Conservation (phyloP, 176 grass and related monocot genomes). For the Zizania latifolia region DNA sequence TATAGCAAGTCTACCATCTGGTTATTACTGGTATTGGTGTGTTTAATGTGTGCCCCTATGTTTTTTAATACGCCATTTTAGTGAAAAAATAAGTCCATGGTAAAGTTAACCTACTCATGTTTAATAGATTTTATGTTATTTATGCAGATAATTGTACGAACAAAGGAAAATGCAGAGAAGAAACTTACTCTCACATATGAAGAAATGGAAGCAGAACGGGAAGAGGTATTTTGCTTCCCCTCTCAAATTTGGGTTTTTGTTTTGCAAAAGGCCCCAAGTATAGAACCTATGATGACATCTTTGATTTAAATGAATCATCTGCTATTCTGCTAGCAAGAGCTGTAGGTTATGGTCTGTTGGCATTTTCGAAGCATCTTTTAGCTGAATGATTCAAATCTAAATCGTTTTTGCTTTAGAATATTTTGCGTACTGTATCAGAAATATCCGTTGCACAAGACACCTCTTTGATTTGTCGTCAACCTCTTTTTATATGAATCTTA, state of each 20-base stretch:
- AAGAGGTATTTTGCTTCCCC: constrained; percentile 54
- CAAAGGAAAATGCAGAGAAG: constrained; percentile 96
- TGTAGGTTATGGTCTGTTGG: neutral
- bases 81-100: neutral
- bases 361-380: neutral
- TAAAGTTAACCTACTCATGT: neutral
- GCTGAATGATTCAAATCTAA: too few species aligned
- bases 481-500: too few species aligned
- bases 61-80: neutral
- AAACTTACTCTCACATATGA: constrained; percentile 93
- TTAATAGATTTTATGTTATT: neutral
- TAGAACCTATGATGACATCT: neutral
- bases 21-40: neutral
- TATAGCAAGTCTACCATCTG: neutral
- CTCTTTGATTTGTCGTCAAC: too few species aligned
- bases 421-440: too few species aligned
- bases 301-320: neutral
- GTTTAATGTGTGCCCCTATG: neutral
- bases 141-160: constrained; percentile 62
- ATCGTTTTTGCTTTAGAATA: too few species aligned
- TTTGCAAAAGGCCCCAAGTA: neutral
- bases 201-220: constrained; percentile 98
- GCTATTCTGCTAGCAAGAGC: neutral
- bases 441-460: too few species aligned
- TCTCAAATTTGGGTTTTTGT: neutral